These are phyloP conservation scores for Simmondsia chinensis DNA, from an alignment of 148 eudicot species.

Conservation along the genomic window DNA sequence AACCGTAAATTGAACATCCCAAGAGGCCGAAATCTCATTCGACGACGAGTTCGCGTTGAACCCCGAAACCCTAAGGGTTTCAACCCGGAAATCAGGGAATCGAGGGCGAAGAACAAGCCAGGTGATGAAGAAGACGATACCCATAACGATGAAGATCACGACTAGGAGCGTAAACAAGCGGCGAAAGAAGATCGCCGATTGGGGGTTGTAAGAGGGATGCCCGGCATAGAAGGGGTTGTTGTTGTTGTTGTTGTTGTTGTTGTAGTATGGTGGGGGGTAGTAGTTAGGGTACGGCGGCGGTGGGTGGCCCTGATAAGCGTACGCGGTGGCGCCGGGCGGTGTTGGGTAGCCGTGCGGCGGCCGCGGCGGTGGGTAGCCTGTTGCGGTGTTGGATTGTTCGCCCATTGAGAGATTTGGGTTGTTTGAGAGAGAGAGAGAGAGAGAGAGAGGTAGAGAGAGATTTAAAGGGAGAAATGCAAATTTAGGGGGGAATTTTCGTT, in stretches of 20 bases:
- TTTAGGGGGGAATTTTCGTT: no score
- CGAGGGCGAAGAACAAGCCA: constrained; percentile 1
- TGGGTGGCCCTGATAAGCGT: neutral
- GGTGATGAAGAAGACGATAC: neutral
- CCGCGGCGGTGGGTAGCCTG: neutral
- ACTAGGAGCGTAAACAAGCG: neutral
- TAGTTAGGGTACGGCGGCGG: constrained; percentile 4
- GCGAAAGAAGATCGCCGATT: neutral
- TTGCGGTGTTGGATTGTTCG: no score
- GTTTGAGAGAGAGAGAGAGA: no score
- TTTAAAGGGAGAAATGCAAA: no score
- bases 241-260: no score
- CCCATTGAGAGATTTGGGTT: no score
- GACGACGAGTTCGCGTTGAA: constrained; percentile 1
- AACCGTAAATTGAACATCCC: constrained; percentile 4
- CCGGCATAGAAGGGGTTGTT: no score
- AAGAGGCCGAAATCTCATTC: constrained; percentile 2
- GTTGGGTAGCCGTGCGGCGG: constrained; percentile 6
- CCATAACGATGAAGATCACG: neutral
- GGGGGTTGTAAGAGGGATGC: neutral
- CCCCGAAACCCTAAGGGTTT: constrained; percentile 1
- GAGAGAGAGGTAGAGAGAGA: no score
- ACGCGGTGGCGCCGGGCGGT: neutral
- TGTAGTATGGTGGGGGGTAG: constrained; percentile 1
- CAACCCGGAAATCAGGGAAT: neutral